phyloP scores from a whole-genome alignment of 129 eudicot species.

The Flaveria brownii region DNA sequence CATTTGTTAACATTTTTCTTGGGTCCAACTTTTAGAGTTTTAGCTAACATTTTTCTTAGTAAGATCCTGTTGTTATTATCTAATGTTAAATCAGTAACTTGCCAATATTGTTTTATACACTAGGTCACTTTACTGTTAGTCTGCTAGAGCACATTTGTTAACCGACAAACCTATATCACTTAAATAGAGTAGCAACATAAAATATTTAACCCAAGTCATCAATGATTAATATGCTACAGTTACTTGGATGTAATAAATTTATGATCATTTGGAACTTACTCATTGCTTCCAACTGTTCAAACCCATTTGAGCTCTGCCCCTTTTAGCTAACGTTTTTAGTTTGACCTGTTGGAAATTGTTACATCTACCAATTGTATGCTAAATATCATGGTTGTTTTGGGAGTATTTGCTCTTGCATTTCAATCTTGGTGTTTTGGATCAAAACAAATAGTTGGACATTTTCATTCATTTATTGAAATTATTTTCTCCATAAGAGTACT shows the following conservation, averaged over 20 bases:
- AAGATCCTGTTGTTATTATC: neutral
- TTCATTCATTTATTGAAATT: too few species aligned
- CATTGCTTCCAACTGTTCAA: slow-evolving; percentile 64
- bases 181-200: neutral
- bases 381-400: too few species aligned
- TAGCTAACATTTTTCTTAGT: neutral
- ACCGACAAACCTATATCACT: neutral
- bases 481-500: too few species aligned
- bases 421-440: too few species aligned
- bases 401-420: too few species aligned
- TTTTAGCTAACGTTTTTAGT: neutral
- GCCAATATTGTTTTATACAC: neutral
- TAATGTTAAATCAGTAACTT: neutral
- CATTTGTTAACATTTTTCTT: too few species aligned
- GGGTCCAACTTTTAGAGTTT: too few species aligned
- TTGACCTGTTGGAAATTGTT: neutral
- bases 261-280: slow-evolving; percentile 50
- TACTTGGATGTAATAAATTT: slow-evolving; percentile 5
- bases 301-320: too few species aligned
- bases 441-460: too few species aligned
- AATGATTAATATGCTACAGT: slow-evolving; percentile 5
- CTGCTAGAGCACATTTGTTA: neutral
- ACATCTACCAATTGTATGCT: too few species aligned
- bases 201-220: neutral
- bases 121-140: neutral